A percentile compares a stretch with the other conserved stretches of the same genome.
Evolutionary conservation across 2,329 filamentous ascomycete species (phyloP).

Genomic region (Aspergillus neotritici): DNA sequence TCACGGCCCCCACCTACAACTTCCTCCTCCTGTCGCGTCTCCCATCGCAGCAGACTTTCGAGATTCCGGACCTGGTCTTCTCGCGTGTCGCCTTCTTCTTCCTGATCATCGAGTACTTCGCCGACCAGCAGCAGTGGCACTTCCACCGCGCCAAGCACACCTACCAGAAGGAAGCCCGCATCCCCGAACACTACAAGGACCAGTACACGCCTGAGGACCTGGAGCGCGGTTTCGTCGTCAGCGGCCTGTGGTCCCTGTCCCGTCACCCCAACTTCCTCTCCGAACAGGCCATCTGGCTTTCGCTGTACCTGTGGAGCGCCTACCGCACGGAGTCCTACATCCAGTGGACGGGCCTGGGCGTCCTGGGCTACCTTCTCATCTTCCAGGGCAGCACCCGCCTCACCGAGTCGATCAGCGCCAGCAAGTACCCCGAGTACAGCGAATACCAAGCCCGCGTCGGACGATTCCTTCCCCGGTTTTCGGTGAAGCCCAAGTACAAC

Average conservation of each 20-base stretch:
- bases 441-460: conserved; percentile 78
- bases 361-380: conserved; percentile 64
- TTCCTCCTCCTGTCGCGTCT: conserved; percentile 68
- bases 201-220: conserved; percentile 65
- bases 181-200: conserved; percentile 50
- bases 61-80: conserved; percentile 56
- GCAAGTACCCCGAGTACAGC: conserved; percentile 84
- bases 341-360: conserved; percentile 73
- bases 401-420: conserved; percentile 72
- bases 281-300: conserved; percentile 85
- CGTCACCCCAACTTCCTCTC: conserved; percentile 93
- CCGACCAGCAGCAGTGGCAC: conserved; percentile 89
- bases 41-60: conserved; percentile 48
- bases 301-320: conserved; percentile 83
- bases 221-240: conserved; percentile 81
- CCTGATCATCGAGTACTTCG: conserved; percentile 66
- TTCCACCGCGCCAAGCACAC: conserved; percentile 75
- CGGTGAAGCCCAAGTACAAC: conserved; percentile 30
- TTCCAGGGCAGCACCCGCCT: conserved; percentile 88
- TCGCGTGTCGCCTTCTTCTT: conserved; percentile 51
- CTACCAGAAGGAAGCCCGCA: conserved; percentile 67
- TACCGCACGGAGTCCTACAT: conserved; percentile 63
- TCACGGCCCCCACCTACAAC: conserved; percentile 77
- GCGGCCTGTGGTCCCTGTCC: conserved; percentile 79
- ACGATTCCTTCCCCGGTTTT: conserved; percentile 65